Conservation (phyloP, 805 yeast species). For the Ogataea allantospora region DNA sequence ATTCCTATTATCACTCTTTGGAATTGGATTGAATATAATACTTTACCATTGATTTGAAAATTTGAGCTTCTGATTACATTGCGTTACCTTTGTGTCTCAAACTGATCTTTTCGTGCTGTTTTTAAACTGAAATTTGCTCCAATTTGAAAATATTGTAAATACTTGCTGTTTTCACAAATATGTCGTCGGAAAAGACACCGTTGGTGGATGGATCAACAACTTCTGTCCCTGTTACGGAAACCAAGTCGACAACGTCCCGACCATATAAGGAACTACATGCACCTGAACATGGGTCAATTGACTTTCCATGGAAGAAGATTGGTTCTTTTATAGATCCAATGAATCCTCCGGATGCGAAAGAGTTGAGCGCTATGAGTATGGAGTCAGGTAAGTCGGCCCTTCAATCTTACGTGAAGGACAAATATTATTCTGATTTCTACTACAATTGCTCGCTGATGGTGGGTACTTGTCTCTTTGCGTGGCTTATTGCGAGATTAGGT, state of each 20-base stretch:
- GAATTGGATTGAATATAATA: not conserved
- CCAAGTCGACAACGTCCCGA: slow-evolving; percentile 3
- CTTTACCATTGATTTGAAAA: not conserved
- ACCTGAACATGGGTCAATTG: slow-evolving; percentile 17
- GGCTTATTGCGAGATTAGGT: slow-evolving; percentile 62
- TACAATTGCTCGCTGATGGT: slow-evolving; percentile 62
- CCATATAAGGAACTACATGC: slow-evolving; percentile 10
- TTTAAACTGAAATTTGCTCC: not conserved
- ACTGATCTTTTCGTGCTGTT: not conserved
- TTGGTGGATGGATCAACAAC: not conserved
- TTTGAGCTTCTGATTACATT: not conserved
- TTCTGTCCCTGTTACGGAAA: not conserved
- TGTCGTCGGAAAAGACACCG: slow-evolving; percentile 3
- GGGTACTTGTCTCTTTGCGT: slow-evolving; percentile 72
- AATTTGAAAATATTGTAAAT: not conserved
- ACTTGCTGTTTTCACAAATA: slow-evolving; percentile 6
- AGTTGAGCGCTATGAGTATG: slow-evolving; percentile 17
- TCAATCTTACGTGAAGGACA: slow-evolving; percentile 63
- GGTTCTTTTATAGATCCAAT: slow-evolving; percentile 33
- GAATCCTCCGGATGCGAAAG: slow-evolving; percentile 22
- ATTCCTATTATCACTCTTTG: slow-evolving; percentile 4
- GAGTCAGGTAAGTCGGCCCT: slow-evolving; percentile 34
- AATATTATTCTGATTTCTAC: slow-evolving; percentile 69
- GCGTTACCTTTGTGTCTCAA: not conserved
- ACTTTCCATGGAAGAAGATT: slow-evolving; percentile 36